A percentile compares a stretch with the other conserved stretches of the same genome.
Evolutionary conservation across 108 stramenopile species (phyloP).

Genomic region (Thalassiosira profunda): DNA sequence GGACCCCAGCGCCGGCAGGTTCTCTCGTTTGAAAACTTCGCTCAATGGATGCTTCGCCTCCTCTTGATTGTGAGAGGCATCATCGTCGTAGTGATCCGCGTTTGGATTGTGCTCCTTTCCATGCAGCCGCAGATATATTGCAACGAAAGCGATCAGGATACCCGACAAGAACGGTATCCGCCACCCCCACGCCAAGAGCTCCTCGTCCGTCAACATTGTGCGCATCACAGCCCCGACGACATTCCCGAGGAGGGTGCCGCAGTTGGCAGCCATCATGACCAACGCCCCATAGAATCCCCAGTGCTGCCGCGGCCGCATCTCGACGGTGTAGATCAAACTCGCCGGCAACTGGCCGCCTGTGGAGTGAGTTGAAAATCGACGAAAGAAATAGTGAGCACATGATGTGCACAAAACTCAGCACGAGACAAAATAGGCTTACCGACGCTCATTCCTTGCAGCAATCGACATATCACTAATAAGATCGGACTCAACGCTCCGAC

Average conservation of each 20-base stretch:
- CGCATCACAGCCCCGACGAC: slow-evolving; percentile 62
- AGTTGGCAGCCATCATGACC: slow-evolving; percentile 50
- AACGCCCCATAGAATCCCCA: slow-evolving; percentile 27
- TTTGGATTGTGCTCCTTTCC: slow-evolving; percentile 58
- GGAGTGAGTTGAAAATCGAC: too few relatives aligned
- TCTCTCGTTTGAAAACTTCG: slow-evolving; percentile 62
- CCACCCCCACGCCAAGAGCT: slow-evolving; percentile 69
- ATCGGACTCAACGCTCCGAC: slow-evolving; percentile 51
- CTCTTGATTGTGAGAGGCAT: not conserved
- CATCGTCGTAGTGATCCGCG: slow-evolving; percentile 33
- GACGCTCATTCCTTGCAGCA: slow-evolving; percentile 74
- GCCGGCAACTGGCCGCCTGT: slow-evolving; percentile 70
- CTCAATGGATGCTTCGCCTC: slow-evolving; percentile 43
- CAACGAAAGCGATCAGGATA: slow-evolving; percentile 59
- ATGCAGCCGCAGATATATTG: slow-evolving; percentile 53
- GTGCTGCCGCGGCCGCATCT: slow-evolving; percentile 32
- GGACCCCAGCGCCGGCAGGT: slow-evolving; percentile 50
- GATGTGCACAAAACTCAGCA: too few relatives aligned
- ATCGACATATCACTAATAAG: slow-evolving; percentile 54
- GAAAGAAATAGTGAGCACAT: too few relatives aligned
- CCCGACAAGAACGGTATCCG: slow-evolving; percentile 75
- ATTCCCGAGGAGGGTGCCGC: slow-evolving; percentile 70
- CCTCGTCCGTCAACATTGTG: slow-evolving; percentile 55
- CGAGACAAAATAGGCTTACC: too few relatives aligned
- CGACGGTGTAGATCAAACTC: slow-evolving; percentile 66